These are phyloP conservation scores for Dendrocalamus sinicus DNA, from an alignment of 176 grass and related monocot genomes.

Conservation along the genomic window DNA sequence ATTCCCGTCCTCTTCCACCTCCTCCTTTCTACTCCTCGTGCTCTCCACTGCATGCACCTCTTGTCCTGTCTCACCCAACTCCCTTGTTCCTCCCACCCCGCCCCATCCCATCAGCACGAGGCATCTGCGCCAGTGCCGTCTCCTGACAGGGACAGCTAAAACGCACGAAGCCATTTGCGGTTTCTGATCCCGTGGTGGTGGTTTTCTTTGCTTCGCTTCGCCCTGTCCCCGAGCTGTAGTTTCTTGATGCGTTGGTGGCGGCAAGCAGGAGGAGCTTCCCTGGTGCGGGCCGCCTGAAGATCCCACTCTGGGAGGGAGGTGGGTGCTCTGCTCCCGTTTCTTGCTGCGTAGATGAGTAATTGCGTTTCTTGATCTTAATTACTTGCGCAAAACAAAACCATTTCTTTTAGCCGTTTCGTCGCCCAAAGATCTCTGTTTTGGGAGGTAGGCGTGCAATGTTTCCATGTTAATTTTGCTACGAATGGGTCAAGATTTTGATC, in stretches of 20 bases:
- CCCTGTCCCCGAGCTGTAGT: not conserved
- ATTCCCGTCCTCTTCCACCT: not conserved
- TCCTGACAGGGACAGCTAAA: slow-evolving; percentile 37
- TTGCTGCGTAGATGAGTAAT: not conserved
- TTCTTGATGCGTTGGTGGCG: slow-evolving; percentile 49
- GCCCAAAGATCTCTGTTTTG: slow-evolving; percentile 45
- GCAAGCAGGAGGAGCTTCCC: not conserved
- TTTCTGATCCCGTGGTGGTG: slow-evolving; percentile 31
- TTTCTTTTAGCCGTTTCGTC: slow-evolving; percentile 10
- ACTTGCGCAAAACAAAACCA: slow-evolving; percentile 28
- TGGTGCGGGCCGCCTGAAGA: slow-evolving; percentile 42
- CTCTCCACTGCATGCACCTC: slow-evolving; percentile 47
- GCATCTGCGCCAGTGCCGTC: slow-evolving; percentile 14
- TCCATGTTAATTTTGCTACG: not conserved
- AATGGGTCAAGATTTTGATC: slow-evolving; percentile 17
- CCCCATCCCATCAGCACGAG: slow-evolving; percentile 15
- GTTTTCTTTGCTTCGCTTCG: slow-evolving; percentile 1
- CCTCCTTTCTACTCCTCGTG: slow-evolving; percentile 41
- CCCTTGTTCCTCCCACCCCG: slow-evolving; percentile 30
- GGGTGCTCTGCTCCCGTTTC: slow-evolving; percentile 13
- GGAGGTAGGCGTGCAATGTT: not conserved
- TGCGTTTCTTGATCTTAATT: slow-evolving; percentile 24
- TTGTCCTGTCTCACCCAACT: slow-evolving; percentile 37
- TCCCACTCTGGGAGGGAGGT: slow-evolving; percentile 23
- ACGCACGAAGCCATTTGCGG: slow-evolving; percentile 31